Conservation (phyloP, 2,329 filamentous ascomycete species). For the Colletotrichum magnum region DNA sequence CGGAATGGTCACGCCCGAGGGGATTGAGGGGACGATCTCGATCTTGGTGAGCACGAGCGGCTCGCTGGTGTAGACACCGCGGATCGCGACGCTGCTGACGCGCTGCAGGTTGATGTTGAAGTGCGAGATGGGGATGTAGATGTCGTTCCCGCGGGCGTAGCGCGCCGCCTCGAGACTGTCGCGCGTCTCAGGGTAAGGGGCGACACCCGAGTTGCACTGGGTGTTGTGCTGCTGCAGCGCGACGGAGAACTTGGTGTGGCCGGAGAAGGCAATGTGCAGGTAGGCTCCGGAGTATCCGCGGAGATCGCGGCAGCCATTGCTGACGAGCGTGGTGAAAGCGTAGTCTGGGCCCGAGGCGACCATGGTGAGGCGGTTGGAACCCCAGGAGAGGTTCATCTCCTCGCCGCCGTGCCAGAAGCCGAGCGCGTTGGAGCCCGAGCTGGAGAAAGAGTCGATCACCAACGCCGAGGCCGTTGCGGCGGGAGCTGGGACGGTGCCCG, state of each 20-base stretch:
- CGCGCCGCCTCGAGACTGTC: conserved; percentile 76
- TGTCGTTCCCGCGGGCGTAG: conserved; percentile 67
- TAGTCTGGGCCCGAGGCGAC: conserved; percentile 61
- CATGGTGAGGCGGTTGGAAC: conserved; percentile 63
- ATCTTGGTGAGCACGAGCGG: conserved; percentile 68
- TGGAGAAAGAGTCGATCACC: conserved; percentile 74
- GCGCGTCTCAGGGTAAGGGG: conserved; percentile 76
- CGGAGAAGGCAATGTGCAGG: conserved; percentile 75
- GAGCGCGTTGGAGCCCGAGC: conserved; percentile 68
- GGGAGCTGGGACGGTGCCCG: conserved; percentile 65
- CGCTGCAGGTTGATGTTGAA: conserved; percentile 73
- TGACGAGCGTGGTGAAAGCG: conserved; percentile 72
- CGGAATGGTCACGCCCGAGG: conserved; percentile 65
- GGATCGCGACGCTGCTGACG: conserved; percentile 71
- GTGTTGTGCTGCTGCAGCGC: conserved; percentile 77
- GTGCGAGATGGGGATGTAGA: conserved; percentile 77
- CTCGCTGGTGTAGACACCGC: conserved; percentile 72
- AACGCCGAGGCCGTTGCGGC: conserved; percentile 62
- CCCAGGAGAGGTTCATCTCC: conserved; percentile 68
- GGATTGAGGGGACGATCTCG: conserved; percentile 72
- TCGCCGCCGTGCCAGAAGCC: conserved; percentile 77
- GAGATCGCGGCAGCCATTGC: conserved; percentile 60
- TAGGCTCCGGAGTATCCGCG: conserved; percentile 70
- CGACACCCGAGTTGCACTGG: conserved; percentile 66
- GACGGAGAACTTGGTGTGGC: conserved; percentile 74